Percentiles rank a stretch among this genome's conserved stretches.
Conservation (phyloP, 2,329 filamentous ascomycete genomes). For the Aspergillus candidus region DNA sequence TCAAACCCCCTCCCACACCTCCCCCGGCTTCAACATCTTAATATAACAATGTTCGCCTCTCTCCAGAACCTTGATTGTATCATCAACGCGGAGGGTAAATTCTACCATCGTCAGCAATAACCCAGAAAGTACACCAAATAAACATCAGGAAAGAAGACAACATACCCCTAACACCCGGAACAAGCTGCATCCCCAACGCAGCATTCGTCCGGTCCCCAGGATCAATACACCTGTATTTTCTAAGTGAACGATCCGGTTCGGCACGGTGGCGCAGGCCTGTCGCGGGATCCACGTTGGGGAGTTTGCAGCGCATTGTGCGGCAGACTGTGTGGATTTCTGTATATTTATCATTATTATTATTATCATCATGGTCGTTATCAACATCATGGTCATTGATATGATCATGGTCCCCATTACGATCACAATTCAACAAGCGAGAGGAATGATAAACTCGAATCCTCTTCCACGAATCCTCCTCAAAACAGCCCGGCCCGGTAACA, state of each 20-base stretch:
- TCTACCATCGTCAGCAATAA: constrained; percentile 15
- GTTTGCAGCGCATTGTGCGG: constrained; percentile 52
- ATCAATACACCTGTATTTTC: constrained; percentile 47
- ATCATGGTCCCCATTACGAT: too few relatives aligned
- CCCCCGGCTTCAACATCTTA: constrained; percentile 33
- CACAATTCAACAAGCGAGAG: too few relatives aligned
- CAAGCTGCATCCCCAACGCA: constrained; percentile 51
- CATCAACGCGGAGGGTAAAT: constrained; percentile 34
- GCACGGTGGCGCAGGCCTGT: constrained; percentile 45
- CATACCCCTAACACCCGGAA: constrained; percentile 27
- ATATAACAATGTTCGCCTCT: constrained; percentile 41
- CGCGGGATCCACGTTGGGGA: constrained; percentile 55
- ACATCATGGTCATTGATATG: constrained; percentile 19
- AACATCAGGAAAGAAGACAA: constrained; percentile 2
- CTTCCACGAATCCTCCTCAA: constrained; percentile 54
- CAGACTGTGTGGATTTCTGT: constrained; percentile 45
- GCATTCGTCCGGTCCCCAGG: constrained; percentile 43
- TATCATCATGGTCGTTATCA: background rate
- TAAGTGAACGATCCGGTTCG: constrained; percentile 47
- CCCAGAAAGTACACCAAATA: background rate
- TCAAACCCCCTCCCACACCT: constrained; percentile 26
- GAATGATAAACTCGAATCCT: constrained; percentile 27
- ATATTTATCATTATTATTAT: constrained; percentile 9
- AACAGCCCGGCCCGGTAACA: constrained; percentile 47
- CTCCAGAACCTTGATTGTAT: constrained; percentile 36